These are phyloP conservation scores for Microcera coccophila DNA, from an alignment of 2,329 filamentous ascomycete genomes.

Conservation along the genomic window DNA sequence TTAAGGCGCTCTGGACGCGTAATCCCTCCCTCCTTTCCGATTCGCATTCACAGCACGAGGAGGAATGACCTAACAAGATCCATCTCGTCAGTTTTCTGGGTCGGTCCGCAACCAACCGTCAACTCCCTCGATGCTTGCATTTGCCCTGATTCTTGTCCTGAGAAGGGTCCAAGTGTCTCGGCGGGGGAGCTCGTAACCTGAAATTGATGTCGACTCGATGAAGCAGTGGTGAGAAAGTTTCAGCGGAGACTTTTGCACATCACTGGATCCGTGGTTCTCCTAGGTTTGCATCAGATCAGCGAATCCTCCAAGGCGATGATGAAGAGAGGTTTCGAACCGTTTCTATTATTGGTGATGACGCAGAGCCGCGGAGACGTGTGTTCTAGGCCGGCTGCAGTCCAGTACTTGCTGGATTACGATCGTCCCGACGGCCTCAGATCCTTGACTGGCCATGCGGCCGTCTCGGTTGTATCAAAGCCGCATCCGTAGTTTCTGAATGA, in stretches of 20 bases:
- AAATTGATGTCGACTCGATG: not conserved
- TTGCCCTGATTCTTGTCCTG: not conserved
- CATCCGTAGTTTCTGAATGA: not conserved
- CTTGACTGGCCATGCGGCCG: constrained; percentile 5
- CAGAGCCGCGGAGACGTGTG: too few species aligned
- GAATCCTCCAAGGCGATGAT: not conserved
- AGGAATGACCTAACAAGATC: too few species aligned
- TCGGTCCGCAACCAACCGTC: not conserved
- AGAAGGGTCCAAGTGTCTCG: not conserved
- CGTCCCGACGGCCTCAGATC: constrained; percentile 12
- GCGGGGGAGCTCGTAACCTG: constrained; percentile 1
- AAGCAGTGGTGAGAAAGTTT: not conserved
- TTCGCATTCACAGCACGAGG: too few species aligned
- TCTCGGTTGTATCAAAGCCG: not conserved
- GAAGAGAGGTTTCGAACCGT: constrained; percentile 2
- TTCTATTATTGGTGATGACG: too few species aligned
- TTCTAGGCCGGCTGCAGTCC: too few species aligned
- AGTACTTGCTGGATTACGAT: too few species aligned
- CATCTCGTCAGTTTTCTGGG: not conserved
- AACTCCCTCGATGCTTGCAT: too few species aligned
- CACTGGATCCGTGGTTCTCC: constrained; percentile 3
- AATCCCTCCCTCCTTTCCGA: not conserved
- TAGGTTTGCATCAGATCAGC: constrained; percentile 11
- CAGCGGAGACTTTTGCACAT: not conserved
- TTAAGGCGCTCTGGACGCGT: not conserved